These are phyloP conservation scores for Penicillium sp. DNA, from an alignment of 2,329 filamentous ascomycete species.

Conservation along the genomic window DNA sequence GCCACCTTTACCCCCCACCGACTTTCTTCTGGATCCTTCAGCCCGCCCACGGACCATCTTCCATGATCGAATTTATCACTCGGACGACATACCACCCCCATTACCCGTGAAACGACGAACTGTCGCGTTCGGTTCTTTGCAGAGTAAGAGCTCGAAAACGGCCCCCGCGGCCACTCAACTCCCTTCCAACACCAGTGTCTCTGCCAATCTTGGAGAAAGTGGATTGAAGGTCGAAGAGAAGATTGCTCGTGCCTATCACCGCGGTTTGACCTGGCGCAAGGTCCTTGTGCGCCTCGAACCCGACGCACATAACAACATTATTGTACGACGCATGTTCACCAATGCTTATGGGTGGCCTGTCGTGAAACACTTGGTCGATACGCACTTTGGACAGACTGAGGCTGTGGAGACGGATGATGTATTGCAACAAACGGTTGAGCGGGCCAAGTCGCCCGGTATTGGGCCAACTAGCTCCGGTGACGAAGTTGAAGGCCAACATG, in stretches of 20 bases:
- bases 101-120: conserved; percentile 51
- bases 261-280: conserved; percentile 90
- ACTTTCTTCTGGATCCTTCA: conserved; percentile 81
- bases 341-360: conserved; percentile 99
- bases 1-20: conserved; percentile 77
- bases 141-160: conserved; percentile 18
- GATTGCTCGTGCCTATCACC: conserved; percentile 93
- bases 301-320: conserved; percentile 97
- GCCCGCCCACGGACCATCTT: conserved; percentile 87
- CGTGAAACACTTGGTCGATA: conserved; percentile 89
- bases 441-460: conserved; percentile 62
- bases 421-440: conserved; percentile 66
- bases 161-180: conserved; percentile 8
- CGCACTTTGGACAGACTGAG: conserved; percentile 81
- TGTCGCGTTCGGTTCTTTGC: conserved; percentile 33
- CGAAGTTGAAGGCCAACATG: conserved; percentile 56
- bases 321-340: conserved; percentile 92
- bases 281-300: conserved; percentile 93
- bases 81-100: conserved; percentile 84
- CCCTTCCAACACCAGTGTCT: conserved; percentile 12
- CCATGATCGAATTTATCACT: conserved; percentile 93
- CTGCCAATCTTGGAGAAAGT: conserved; percentile 22
- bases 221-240: conserved; percentile 93
- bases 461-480: conserved; percentile 63
- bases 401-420: conserved; percentile 67